A percentile compares a stretch with the other conserved stretches of the same genome.
These are phyloP conservation scores for Blastobotrys americana DNA, from an alignment of 805 yeast genomes.

Conservation along the genomic window DNA sequence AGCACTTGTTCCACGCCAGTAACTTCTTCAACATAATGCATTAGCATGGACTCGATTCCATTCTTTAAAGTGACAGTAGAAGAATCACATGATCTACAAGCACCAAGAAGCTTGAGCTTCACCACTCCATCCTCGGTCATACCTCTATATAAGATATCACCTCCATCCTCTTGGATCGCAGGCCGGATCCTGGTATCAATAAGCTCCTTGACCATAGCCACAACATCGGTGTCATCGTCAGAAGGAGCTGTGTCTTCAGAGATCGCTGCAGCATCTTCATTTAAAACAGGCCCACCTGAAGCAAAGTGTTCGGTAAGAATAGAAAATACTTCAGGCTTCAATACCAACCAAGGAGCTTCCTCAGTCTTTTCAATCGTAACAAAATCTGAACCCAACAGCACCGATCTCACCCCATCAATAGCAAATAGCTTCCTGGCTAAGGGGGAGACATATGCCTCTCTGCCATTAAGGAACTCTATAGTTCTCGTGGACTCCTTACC, in stretches of 20 bases:
- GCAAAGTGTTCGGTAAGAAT: slow-evolving; percentile 40
- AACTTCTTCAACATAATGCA: slow-evolving; percentile 94
- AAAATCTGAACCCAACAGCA: slow-evolving; percentile 78
- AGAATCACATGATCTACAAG: slow-evolving; percentile 88
- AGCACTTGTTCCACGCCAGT: slow-evolving; percentile 79
- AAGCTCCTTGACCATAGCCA: slow-evolving; percentile 83
- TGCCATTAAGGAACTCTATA: slow-evolving; percentile 62
- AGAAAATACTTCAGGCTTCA: slow-evolving; percentile 54
- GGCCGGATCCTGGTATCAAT: slow-evolving; percentile 94
- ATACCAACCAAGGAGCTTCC: slow-evolving; percentile 61
- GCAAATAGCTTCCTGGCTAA: slow-evolving; percentile 67
- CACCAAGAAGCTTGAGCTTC: slow-evolving; percentile 83
- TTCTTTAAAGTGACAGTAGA: slow-evolving; percentile 88
- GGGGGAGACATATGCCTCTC: slow-evolving; percentile 72
- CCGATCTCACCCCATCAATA: slow-evolving; percentile 66
- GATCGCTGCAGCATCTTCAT: slow-evolving; percentile 31
- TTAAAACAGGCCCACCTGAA: slow-evolving; percentile 46
- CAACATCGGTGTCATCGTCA: slow-evolving; percentile 73
- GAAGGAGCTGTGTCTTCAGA: slow-evolving; percentile 38
- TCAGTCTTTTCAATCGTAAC: slow-evolving; percentile 66
- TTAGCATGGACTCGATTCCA: slow-evolving; percentile 96
- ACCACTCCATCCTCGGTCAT: slow-evolving; percentile 88
- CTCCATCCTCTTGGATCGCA: slow-evolving; percentile 98
- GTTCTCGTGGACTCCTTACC: slow-evolving; percentile 48
- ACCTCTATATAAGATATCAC: slow-evolving; percentile 84